Conservation (phyloP, 1,139 yeast genomes). For the Groenewaldozyma auringiensis region DNA sequence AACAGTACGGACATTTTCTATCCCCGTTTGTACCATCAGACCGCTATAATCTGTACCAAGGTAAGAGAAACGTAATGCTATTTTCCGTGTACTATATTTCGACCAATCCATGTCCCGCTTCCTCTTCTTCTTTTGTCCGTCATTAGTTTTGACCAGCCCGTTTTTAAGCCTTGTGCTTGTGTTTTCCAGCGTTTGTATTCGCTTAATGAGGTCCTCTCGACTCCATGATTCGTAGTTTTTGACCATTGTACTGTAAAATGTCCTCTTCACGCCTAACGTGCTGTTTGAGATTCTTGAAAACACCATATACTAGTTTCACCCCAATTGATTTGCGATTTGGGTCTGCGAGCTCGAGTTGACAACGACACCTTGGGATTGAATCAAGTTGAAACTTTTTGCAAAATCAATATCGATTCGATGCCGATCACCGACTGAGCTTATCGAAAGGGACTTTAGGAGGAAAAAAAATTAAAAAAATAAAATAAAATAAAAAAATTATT, state of each 20-base stretch:
- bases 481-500: too few relatives aligned
- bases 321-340: neutral
- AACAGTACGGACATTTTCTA: constrained; percentile 73
- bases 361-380: too few relatives aligned
- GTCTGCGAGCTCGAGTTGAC: too few relatives aligned
- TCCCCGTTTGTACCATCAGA: constrained; percentile 56
- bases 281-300: neutral
- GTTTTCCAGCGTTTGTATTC: constrained; percentile 44
- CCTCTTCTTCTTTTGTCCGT: constrained; percentile 13
- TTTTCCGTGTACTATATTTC: constrained; percentile 55
- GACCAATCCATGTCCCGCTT: constrained; percentile 59
- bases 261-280: neutral
- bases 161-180: too few relatives aligned
- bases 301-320: neutral
- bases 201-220: constrained; percentile 43
- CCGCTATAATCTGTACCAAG: constrained; percentile 80
- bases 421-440: too few relatives aligned
- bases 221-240: constrained; percentile 43
- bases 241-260: constrained; percentile 7
- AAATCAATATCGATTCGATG: neutral
- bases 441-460: too few relatives aligned
- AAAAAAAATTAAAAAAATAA: too few relatives aligned
- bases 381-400: too few relatives aligned
- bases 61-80: constrained; percentile 80
- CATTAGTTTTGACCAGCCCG: constrained; percentile 4